These are phyloP conservation scores for Ambrosia artemisiifolia DNA, from an alignment of 129 eudicot species.

Conservation along the genomic window DNA sequence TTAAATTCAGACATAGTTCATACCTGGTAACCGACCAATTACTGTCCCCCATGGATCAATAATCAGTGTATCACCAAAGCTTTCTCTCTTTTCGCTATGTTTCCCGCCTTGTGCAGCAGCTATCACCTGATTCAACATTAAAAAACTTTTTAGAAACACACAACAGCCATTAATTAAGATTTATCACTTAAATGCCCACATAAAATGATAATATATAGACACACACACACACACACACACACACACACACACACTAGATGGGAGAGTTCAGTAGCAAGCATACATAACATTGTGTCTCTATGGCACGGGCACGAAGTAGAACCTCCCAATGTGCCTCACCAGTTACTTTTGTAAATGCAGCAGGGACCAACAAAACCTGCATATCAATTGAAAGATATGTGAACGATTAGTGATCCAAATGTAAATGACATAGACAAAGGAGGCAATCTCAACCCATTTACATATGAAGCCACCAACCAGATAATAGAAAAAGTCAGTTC, in stretches of 20 bases:
- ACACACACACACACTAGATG: background rate
- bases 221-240: background rate
- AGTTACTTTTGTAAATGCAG: slow-evolving; percentile 91
- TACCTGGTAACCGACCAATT: slow-evolving; percentile 74
- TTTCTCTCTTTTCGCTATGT: slow-evolving; percentile 82
- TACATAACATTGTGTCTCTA: slow-evolving; percentile 97
- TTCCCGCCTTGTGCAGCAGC: slow-evolving; percentile 99
- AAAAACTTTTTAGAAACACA: background rate
- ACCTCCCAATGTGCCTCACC: slow-evolving; percentile 99
- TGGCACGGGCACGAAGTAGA: slow-evolving; percentile 96
- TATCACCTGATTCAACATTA: slow-evolving; percentile 57
- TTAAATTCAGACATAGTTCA: background rate
- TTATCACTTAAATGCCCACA: background rate
- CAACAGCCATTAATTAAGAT: background rate
- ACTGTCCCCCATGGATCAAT: slow-evolving; percentile 95
- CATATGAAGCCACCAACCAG: background rate
- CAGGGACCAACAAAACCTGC: slow-evolving; percentile 82
- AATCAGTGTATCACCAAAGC: slow-evolving; percentile 82
- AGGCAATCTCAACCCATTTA: background rate
- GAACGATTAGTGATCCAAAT: slow-evolving; percentile 6
- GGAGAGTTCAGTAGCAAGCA: slow-evolving; percentile 16
- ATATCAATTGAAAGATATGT: slow-evolving; percentile 12
- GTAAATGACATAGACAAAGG: background rate
- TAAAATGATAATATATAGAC: background rate
- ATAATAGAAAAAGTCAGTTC: background rate